Evolutionary conservation across 2,329 filamentous ascomycete species (phyloP), one percentile per base, ranked within the genome.

Genomic region (Trichoderma semiorbis): DNA sequence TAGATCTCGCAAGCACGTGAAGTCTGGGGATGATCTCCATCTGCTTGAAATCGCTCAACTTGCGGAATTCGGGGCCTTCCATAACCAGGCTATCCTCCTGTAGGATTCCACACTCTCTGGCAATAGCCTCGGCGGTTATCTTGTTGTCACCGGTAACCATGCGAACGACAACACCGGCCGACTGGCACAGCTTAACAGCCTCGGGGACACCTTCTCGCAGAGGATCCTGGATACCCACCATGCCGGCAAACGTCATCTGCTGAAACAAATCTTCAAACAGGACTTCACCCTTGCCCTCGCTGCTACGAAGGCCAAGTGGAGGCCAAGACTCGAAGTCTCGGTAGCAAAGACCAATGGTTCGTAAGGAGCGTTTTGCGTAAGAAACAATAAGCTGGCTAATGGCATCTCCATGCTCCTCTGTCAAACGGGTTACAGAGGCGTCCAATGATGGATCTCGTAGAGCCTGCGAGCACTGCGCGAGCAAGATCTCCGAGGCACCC

Each of bases 71-170:
- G 1, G 93, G 92, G 0, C 92, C 93, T 80, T 95, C 93, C 86
- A 95, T 92, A 39, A 94, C 88, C 70, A 93, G 78, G 62, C 91
- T 92, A 76, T 90, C 87, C 4, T 85, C 81, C 53, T 90, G 89
- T 70, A 93, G 85, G 72, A 95, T 95, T 53, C 92, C 92, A 79
- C 92, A 94, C 76, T 95, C 92, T 75, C 86, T 87, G 24, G 93
- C 93, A 76, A 95, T 95, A 26, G 93, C 91, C 79, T 92, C 89
- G 1, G 93, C 93, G 8, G 93, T 95, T 72, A 93, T 83, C 75
- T 92, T 89, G 82, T 95, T 95, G 82, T 95, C 93, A 74, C 93
- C 93, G 5, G 93, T 95, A 3, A 95, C 93, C 93, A 95, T 95
- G 77, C 93, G 91, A 21, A 95, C 92, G 73, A 91, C 88, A 12